phyloP scores from a whole-genome alignment of 768 basidiomycete species.

The Termitomyces sp. region DNA sequence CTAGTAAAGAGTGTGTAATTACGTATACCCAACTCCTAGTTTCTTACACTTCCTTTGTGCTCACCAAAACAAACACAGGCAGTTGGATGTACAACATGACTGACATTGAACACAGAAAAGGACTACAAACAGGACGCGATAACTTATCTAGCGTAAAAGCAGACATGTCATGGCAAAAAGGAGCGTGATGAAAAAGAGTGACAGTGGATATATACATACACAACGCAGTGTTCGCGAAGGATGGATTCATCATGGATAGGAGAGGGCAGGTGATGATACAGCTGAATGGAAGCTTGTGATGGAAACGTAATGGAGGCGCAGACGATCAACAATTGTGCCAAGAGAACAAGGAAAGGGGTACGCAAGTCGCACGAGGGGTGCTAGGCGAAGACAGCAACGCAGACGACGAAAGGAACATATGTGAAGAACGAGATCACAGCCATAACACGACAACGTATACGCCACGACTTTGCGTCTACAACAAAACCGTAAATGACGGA shows the following conservation, averaged over 20 bases:
- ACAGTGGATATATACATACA: not conserved
- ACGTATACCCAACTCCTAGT: not conserved
- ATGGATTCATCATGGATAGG: not conserved
- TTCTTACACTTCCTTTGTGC: not conserved
- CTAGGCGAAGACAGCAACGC: conserved; percentile 57
- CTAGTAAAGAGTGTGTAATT: not conserved
- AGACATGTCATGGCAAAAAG: conserved; percentile 12
- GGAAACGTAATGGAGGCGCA: not conserved
- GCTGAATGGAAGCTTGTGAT: not conserved
- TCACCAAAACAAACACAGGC: not conserved
- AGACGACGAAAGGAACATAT: conserved; percentile 74
- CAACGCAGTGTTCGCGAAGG: not conserved
- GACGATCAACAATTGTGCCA: not conserved
- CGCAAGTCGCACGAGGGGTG: not conserved
- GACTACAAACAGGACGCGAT: conserved; percentile 1
- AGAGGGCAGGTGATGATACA: conserved; percentile 2
- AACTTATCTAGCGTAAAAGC: conserved; percentile 11
- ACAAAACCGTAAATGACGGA: not conserved
- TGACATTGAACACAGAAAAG: conserved; percentile 1
- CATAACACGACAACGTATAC: conserved; percentile 72
- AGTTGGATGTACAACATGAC: conserved; percentile 5
- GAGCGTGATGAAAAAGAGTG: conserved; percentile 7
- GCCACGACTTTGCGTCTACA: conserved; percentile 70
- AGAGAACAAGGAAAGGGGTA: not conserved
- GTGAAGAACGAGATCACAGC: conserved; percentile 60